A percentile compares a stretch with the other conserved stretches of the same genome.
Conservation (phyloP, 805 yeast genomes). For the Candida germanica region DNA sequence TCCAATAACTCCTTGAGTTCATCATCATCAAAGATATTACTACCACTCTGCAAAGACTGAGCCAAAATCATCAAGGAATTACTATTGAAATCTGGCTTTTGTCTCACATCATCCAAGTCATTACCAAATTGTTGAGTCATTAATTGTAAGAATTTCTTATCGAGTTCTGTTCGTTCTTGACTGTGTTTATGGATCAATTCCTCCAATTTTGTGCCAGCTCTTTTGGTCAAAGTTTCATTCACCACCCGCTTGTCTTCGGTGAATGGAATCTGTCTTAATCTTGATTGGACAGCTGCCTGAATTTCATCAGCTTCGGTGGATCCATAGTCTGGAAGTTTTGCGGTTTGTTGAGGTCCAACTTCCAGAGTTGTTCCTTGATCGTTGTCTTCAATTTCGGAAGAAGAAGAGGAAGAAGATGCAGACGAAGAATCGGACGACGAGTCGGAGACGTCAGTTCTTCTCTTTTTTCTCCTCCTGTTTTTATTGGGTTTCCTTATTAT, state of each 20-base stretch:
- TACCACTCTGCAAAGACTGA: slow-evolving; percentile 54
- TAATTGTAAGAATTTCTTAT: slow-evolving; percentile 49
- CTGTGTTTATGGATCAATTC: slow-evolving; percentile 4
- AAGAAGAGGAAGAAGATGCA: slow-evolving; percentile 46
- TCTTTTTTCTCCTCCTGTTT: slow-evolving; percentile 63
- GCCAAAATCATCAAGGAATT: slow-evolving; percentile 58
- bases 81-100: slow-evolving; percentile 58
- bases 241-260: slow-evolving; percentile 1
- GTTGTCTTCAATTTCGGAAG: slow-evolving; percentile 14
- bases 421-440: slow-evolving; percentile 68
- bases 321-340: slow-evolving; percentile 1
- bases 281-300: slow-evolving; percentile 11
- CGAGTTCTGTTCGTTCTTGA: slow-evolving; percentile 36
- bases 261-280: slow-evolving; percentile 12
- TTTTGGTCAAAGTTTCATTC: background rate
- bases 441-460: slow-evolving; percentile 85
- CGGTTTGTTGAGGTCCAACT: background rate
- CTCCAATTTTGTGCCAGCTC: slow-evolving; percentile 6
- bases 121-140: slow-evolving; percentile 60
- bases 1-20: slow-evolving; percentile 7
- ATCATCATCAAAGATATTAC: slow-evolving; percentile 57
- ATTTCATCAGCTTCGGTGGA: slow-evolving; percentile 10
- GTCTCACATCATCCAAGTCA: slow-evolving; percentile 57
- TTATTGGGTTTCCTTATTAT: slow-evolving; percentile 5
- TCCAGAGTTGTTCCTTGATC: background rate